Conservation (phyloP, 2,329 filamentous ascomycete species). For the Trichoderma atrobrunneum region DNA sequence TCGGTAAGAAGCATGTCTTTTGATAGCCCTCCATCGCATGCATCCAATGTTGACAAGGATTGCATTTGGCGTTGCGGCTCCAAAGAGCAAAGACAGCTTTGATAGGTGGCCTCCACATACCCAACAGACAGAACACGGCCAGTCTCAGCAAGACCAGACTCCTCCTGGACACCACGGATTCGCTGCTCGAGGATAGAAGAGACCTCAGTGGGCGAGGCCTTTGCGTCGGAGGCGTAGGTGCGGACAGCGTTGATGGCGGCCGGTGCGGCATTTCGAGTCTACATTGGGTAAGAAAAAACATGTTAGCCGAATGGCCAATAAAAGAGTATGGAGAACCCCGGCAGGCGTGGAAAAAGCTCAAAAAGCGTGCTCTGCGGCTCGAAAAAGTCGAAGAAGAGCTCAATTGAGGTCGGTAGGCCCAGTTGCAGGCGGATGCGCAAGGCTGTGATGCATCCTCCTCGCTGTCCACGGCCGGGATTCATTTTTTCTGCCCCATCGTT, state of each 20-base stretch:
- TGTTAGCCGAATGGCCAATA: constrained; percentile 52
- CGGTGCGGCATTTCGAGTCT: constrained; percentile 86
- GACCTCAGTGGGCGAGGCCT: constrained; percentile 95
- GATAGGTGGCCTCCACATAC: constrained; percentile 59
- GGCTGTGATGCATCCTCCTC: constrained; percentile 33
- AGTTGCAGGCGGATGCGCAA: constrained; percentile 34
- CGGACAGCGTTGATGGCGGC: constrained; percentile 73
- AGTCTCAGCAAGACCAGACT: constrained; percentile 94
- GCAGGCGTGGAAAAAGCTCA: constrained; percentile 31
- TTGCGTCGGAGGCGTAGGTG: constrained; percentile 88
- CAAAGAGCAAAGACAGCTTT: background rate
- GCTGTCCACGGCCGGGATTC: constrained; percentile 37
- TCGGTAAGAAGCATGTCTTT: background rate
- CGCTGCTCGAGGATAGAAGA: constrained; percentile 99
- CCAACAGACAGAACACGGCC: constrained; percentile 97
- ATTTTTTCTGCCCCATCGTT: constrained; percentile 29
- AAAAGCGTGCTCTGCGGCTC: constrained; percentile 26
- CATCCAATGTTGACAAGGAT: background rate
- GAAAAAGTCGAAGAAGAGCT: constrained; percentile 19
- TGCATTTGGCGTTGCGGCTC: background rate
- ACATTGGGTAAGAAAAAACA: constrained; percentile 39
- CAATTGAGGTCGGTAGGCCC: constrained; percentile 37
- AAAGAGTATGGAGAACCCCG: constrained; percentile 23
- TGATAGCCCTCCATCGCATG: background rate
- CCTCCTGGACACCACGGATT: constrained; percentile 97